phyloP scores from a whole-genome alignment of 2,329 filamentous ascomycete species.

The Colletotrichum phormii region DNA sequence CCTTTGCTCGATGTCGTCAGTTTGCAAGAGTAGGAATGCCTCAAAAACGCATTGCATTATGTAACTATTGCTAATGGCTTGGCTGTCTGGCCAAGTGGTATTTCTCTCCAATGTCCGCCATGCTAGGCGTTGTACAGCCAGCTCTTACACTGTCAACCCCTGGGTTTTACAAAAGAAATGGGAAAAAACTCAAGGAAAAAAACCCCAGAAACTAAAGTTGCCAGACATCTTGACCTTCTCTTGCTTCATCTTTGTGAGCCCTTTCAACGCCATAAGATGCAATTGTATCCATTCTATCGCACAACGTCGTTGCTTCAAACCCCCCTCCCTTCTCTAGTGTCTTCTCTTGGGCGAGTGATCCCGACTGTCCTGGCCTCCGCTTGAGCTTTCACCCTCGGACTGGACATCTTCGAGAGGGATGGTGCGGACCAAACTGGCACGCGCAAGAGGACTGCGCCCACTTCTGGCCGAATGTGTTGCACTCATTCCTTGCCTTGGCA shows the following conservation, averaged over 20 bases:
- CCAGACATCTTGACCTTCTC: neutral
- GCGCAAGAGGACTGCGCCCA: slow-evolving; percentile 53
- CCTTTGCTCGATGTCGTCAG: neutral
- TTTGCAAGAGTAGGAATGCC: neutral
- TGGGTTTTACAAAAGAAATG: slow-evolving; percentile 20
- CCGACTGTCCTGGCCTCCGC: slow-evolving; percentile 19
- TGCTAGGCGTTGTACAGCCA: neutral
- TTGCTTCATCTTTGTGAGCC: neutral
- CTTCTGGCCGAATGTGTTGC: slow-evolving; percentile 37
- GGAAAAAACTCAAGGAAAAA: slow-evolving; percentile 1
- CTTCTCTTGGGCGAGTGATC: slow-evolving; percentile 21
- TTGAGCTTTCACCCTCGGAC: slow-evolving; percentile 43
- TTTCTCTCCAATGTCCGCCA: neutral
- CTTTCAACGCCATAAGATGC: slow-evolving; percentile 13
- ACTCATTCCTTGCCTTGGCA: slow-evolving; percentile 41
- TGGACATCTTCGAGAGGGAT: slow-evolving; percentile 46
- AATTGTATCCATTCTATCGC: slow-evolving; percentile 10
- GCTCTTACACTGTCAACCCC: neutral
- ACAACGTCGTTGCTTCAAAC: neutral
- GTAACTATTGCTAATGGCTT: slow-evolving; percentile 29
- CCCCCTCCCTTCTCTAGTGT: neutral
- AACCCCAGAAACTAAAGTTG: neutral
- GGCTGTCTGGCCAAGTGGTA: neutral
- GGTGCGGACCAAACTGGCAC: slow-evolving; percentile 47
- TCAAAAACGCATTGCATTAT: slow-evolving; percentile 22